A percentile compares a stretch with the other conserved stretches of the same genome.
Evolutionary conservation across 306 rosid species (phyloP).

Genomic region (Citrullus colocynthis): DNA sequence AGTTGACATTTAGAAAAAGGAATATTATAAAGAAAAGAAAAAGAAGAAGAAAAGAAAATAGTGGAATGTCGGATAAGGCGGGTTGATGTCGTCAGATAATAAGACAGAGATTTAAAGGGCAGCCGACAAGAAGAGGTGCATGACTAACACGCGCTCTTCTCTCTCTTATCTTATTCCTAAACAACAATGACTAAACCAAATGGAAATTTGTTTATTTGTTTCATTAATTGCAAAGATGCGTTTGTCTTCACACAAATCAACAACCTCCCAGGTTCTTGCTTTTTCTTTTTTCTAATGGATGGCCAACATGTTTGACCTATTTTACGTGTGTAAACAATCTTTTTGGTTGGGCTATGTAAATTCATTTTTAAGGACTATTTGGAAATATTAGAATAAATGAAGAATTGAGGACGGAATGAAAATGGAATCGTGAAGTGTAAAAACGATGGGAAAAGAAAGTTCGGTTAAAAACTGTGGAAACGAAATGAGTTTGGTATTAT

Average conservation of each 20-base stretch:
- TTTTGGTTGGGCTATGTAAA: too few species aligned
- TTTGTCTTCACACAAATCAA: not conserved
- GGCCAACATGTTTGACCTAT: not conserved
- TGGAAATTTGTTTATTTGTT: not conserved
- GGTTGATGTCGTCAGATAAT: not conserved
- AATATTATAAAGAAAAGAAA: not conserved
- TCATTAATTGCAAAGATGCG: not conserved
- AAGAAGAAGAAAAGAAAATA: too few species aligned
- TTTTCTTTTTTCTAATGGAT: not conserved
- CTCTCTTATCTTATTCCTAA: not conserved
- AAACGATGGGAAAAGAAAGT: too few species aligned
- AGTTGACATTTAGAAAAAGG: not conserved
- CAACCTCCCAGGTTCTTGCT: not conserved
- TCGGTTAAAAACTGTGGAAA: too few species aligned
- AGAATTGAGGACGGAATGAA: too few species aligned
- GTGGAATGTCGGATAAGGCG: not conserved
- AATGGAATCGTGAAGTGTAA: too few species aligned
- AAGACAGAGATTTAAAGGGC: constrained; percentile 11
- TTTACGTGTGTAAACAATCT: not conserved
- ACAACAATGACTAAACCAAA: not conserved
- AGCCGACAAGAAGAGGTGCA: constrained; percentile 25
- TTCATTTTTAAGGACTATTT: too few species aligned
- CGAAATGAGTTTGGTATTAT: too few species aligned
- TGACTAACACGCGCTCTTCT: constrained; percentile 13
- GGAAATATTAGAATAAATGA: too few species aligned